Conservation (phyloP, 2,329 filamentous ascomycete species). For the Thelonectria rubi region DNA sequence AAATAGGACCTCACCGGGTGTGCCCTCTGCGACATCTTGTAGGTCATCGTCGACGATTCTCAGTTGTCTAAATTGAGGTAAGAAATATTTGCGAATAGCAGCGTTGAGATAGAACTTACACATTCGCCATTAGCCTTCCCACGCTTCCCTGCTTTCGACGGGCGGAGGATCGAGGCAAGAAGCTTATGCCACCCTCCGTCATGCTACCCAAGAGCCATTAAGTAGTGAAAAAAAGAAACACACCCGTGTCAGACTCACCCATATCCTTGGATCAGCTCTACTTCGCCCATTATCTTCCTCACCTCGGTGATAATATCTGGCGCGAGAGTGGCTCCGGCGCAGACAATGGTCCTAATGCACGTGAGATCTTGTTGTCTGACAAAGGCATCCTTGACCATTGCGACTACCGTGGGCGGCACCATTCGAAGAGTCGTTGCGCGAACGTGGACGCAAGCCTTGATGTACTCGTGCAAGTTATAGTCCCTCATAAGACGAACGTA, state of each 20-base stretch:
- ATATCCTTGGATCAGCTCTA: not conserved
- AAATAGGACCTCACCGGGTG: not conserved
- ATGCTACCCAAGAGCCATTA: not conserved
- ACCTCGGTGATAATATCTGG: not conserved
- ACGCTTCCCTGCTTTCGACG: not conserved
- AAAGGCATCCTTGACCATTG: not conserved
- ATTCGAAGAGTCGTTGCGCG: not conserved
- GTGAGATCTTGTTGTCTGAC: not conserved
- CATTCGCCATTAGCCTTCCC: not conserved
- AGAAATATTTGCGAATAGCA: not conserved
- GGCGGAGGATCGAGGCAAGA: not conserved
- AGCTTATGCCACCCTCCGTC: not conserved
- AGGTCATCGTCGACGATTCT: not conserved
- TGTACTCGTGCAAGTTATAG: not conserved
- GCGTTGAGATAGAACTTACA: not conserved
- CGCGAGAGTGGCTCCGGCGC: not conserved
- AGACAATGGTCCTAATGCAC: not conserved
- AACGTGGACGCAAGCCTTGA: not conserved
- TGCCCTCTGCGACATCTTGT: not conserved
- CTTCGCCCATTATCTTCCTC: not conserved
- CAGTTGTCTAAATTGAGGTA: not conserved
- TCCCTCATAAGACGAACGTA: not conserved
- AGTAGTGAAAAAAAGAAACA: not conserved
- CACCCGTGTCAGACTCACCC: not conserved
- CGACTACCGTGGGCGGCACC: not conserved